phyloP scores from a whole-genome alignment of 164 flowering plant species.

The Annona cherimola region DNA sequence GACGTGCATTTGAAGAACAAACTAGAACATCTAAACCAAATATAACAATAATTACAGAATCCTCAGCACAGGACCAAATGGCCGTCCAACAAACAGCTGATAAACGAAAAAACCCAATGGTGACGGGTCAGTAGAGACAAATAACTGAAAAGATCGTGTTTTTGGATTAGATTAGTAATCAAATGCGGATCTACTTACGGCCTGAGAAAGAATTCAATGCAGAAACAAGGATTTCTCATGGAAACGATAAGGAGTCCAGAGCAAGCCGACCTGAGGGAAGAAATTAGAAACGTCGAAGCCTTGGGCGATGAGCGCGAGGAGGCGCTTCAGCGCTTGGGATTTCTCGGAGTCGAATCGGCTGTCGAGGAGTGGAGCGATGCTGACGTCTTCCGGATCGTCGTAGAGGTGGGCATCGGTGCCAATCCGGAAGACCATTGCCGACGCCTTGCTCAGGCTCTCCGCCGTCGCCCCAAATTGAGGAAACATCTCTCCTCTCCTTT shows the following conservation, averaged over 20 bases:
- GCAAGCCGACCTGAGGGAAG: constrained; percentile 99
- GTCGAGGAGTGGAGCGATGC: constrained; percentile 77
- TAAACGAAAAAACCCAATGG: neutral
- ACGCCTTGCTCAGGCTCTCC: constrained; percentile 86
- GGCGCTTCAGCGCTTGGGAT: constrained; percentile 88
- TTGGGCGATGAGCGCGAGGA: constrained; percentile 96
- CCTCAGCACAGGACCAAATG: neutral
- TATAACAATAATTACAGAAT: no score
- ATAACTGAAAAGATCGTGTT: neutral
- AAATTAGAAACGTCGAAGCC: constrained; percentile 91
- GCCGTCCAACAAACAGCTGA: neutral
- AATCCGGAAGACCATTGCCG: constrained; percentile 85
- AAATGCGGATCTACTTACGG: neutral
- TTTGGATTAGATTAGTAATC: neutral
- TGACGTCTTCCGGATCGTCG: constrained; percentile 99
- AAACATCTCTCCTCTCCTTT: constrained; percentile 70
- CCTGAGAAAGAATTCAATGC: neutral
- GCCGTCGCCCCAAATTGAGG: constrained; percentile 86
- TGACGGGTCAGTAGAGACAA: neutral
- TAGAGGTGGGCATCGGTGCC: constrained; percentile 98
- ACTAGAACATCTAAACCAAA: no score
- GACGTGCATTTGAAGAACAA: no score
- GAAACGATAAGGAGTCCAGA: neutral
- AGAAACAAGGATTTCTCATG: neutral
- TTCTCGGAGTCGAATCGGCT: constrained; percentile 95